phyloP scores from a whole-genome alignment of 345 rosid species.

The Linum usitatissimum region DNA sequence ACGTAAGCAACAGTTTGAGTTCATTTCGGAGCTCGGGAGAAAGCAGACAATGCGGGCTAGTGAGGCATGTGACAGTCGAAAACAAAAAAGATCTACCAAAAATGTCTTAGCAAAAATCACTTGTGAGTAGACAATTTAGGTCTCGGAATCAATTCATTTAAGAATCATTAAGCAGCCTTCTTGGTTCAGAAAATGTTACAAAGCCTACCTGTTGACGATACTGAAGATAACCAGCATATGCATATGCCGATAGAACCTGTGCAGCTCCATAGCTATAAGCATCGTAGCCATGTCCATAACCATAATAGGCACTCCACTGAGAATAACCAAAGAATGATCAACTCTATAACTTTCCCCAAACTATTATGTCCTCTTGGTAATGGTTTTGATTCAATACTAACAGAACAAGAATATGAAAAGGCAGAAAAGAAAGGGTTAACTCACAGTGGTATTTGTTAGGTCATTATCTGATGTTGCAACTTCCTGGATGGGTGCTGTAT shows the following conservation, averaged over 20 bases:
- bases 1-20: background rate
- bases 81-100: background rate
- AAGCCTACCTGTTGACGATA: constrained; percentile 54
- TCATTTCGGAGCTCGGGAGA: background rate
- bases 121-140: background rate
- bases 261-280: constrained; percentile 71
- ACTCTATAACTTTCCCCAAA: too few species aligned
- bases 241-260: constrained; percentile 81
- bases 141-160: background rate
- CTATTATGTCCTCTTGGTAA: background rate
- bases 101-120: background rate
- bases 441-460: constrained; percentile 69
- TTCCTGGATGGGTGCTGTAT: constrained; percentile 46
- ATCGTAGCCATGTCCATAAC: constrained; percentile 92
- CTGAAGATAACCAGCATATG: constrained; percentile 51
- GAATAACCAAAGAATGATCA: too few species aligned
- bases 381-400: background rate
- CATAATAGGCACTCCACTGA: constrained; percentile 88
- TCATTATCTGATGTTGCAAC: constrained; percentile 63
- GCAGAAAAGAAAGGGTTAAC: constrained; percentile 13
- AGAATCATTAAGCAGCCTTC: background rate
- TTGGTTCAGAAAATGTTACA: background rate
- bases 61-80: background rate
- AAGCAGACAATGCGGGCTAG: background rate
- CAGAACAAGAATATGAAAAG: background rate